Conservation (phyloP, 2,329 filamentous ascomycete species). For the Hymenoscyphus scutula region DNA sequence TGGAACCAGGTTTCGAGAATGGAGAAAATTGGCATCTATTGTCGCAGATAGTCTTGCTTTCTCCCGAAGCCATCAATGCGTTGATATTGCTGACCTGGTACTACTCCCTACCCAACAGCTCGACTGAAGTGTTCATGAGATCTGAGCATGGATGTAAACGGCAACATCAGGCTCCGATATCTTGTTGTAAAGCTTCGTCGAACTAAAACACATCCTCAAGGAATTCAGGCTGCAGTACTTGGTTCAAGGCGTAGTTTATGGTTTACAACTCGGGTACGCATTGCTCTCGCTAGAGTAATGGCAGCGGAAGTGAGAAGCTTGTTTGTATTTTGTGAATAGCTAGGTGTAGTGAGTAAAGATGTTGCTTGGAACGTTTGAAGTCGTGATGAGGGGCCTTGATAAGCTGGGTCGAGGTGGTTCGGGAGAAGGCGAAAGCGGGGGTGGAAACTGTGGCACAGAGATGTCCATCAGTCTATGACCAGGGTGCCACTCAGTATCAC, state of each 20-base stretch:
- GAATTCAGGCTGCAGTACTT: neutral
- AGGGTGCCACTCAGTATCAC: neutral
- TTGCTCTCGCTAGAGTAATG: neutral
- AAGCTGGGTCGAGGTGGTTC: neutral
- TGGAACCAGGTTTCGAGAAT: constrained; percentile 1
- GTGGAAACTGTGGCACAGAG: neutral
- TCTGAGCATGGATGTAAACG: neutral
- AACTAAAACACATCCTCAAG: neutral
- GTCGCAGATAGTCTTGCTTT: constrained; percentile 5
- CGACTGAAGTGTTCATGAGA: too few species aligned
- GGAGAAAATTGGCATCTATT: neutral
- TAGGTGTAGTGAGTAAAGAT: neutral
- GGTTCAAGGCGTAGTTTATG: neutral
- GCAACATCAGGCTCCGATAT: constrained; percentile 8
- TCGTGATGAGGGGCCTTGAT: constrained; percentile 9
- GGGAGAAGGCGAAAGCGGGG: constrained; percentile 3
- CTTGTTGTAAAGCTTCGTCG: neutral
- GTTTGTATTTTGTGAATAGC: neutral
- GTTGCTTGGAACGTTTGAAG: constrained; percentile 21
- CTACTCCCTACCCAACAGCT: too few species aligned
- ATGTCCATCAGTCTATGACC: neutral
- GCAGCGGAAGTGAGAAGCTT: constrained; percentile 9
- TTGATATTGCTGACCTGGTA: too few species aligned
- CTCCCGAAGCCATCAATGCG: neutral
- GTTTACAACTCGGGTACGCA: neutral